These are phyloP conservation scores for Monosporascus sp. DNA, from an alignment of 2,329 filamentous ascomycete species.

Conservation along the genomic window DNA sequence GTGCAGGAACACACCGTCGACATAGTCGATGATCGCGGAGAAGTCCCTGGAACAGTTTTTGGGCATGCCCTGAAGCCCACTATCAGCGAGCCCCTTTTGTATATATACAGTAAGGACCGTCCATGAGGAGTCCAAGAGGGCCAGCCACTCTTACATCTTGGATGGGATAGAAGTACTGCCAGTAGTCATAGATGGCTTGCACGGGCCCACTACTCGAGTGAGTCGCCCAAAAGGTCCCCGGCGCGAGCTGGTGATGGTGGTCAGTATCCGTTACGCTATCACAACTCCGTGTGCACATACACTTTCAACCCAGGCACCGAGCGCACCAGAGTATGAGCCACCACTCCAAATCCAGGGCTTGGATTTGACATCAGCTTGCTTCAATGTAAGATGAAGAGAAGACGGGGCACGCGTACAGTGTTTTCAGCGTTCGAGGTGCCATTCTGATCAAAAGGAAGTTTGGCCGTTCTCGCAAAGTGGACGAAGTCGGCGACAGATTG, in stretches of 20 bases:
- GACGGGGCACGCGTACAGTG: slow-evolving; percentile 27
- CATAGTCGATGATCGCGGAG: slow-evolving; percentile 44
- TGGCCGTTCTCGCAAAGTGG: slow-evolving; percentile 47
- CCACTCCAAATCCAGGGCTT: slow-evolving; percentile 52
- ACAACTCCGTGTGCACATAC: not conserved
- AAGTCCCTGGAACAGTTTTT: slow-evolving; percentile 52
- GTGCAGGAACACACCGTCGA: slow-evolving; percentile 43
- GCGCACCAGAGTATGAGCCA: slow-evolving; percentile 51
- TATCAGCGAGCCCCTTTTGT: no score
- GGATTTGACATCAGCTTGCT: not conserved
- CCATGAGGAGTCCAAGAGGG: not conserved
- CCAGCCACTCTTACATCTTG: slow-evolving; percentile 29
- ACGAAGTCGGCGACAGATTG: slow-evolving; percentile 50
- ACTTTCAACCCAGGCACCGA: slow-evolving; percentile 51
- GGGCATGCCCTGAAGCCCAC: slow-evolving; percentile 40
- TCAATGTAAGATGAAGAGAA: fast-evolving
- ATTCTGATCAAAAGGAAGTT: slow-evolving; percentile 48
- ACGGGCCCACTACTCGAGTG: slow-evolving; percentile 52
- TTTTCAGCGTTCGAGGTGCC: slow-evolving; percentile 42
- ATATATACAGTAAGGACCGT: not conserved
- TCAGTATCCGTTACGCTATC: slow-evolving; percentile 3
- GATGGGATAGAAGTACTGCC: slow-evolving; percentile 54
- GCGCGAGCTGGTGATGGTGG: slow-evolving; percentile 25
- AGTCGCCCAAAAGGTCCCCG: slow-evolving; percentile 57
- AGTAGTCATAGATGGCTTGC: slow-evolving; percentile 51